phyloP scores from a whole-genome alignment of 257 asterid genomes.

The Solanum tarijense region DNA sequence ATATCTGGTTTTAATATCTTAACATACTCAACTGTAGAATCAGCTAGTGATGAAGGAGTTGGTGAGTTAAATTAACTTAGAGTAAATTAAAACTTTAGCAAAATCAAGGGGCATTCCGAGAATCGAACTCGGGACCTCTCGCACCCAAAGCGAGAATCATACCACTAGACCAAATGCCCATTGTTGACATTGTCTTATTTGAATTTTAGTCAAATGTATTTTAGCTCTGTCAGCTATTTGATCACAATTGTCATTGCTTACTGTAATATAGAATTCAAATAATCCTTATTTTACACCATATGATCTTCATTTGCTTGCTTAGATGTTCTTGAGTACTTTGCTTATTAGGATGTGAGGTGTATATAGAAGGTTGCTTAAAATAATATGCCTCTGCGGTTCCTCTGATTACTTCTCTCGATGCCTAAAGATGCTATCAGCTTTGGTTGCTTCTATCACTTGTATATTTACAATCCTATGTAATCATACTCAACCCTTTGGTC shows the following conservation, averaged over 20 bases:
- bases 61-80: background rate
- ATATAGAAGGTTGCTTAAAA: background rate
- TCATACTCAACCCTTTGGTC: background rate
- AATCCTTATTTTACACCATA: background rate
- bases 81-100: background rate
- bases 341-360: background rate
- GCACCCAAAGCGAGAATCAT: constrained; percentile 86
- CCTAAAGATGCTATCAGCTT: background rate
- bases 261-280: background rate
- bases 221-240: background rate
- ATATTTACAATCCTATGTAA: background rate
- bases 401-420: background rate
- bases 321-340: background rate
- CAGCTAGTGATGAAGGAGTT: background rate
- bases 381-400: background rate
- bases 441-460: background rate
- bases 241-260: background rate
- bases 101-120: constrained; percentile 42
- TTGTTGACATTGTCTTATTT: background rate
- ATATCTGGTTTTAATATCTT: background rate
- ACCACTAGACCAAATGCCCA: constrained; percentile 45
- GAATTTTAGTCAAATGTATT: background rate
- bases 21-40: background rate
- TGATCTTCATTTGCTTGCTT: background rate
- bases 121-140: constrained; percentile 76